These are phyloP conservation scores for Camellia granthamiana DNA, from an alignment of 148 eudicot species.

Conservation along the genomic window DNA sequence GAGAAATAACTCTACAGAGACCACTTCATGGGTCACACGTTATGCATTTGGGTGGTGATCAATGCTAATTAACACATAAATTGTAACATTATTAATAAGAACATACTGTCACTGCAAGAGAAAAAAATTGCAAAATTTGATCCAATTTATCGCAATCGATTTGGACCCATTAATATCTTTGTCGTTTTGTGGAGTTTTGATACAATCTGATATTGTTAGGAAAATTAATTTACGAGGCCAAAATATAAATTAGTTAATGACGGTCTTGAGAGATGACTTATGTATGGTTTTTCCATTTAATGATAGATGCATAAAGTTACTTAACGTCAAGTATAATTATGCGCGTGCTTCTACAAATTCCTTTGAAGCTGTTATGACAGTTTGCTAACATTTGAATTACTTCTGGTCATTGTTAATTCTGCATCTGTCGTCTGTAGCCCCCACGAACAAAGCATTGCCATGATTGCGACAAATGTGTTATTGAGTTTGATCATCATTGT, in stretches of 20 bases:
- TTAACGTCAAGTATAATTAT: too few species aligned
- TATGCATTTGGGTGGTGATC: neutral
- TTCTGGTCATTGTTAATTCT: conserved; percentile 14
- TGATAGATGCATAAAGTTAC: too few species aligned
- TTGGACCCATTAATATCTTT: neutral
- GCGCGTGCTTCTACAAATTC: neutral
- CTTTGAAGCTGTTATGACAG: neutral
- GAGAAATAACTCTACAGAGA: neutral
- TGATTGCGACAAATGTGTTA: conserved; percentile 92
- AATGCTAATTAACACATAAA: neutral
- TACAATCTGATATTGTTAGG: neutral
- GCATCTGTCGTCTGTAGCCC: conserved; percentile 56
- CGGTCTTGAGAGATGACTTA: too few species aligned
- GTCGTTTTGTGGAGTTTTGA: neutral
- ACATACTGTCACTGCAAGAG: neutral
- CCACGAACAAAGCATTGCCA: conserved; percentile 95
- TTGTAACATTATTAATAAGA: neutral
- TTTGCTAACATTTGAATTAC: neutral
- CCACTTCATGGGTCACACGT: neutral
- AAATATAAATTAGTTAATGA: neutral
- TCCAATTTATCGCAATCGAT: neutral
- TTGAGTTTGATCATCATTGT: conserved; percentile 98
- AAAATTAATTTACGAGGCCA: neutral
- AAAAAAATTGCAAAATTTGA: too few species aligned
- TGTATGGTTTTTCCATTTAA: too few species aligned